These are phyloP conservation scores for Arbutus unedo DNA, from an alignment of 148 eudicot genomes.

Conservation along the genomic window DNA sequence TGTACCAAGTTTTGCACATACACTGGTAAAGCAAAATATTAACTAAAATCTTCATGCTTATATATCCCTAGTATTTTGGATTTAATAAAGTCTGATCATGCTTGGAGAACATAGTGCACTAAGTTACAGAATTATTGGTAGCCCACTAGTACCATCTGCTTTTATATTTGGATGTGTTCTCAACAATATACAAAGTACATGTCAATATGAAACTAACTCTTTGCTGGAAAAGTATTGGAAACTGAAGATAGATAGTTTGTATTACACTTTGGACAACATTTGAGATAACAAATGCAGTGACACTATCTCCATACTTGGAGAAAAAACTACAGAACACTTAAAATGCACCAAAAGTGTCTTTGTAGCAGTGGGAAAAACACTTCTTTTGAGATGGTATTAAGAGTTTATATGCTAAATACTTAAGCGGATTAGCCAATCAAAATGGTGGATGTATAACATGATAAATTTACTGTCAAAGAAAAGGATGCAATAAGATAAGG, in stretches of 20 bases:
- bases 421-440: background rate
- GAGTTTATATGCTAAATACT: background rate
- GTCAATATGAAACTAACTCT: background rate
- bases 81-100: conserved; percentile 1
- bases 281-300: too few species aligned
- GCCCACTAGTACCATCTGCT: background rate
- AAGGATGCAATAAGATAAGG: background rate
- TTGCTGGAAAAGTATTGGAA: background rate
- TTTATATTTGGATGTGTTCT: background rate
- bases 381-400: background rate
- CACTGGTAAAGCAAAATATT: background rate
- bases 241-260: background rate
- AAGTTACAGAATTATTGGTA: background rate
- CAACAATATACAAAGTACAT: background rate
- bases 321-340: too few species aligned
- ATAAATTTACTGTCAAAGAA: background rate
- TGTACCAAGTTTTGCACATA: background rate
- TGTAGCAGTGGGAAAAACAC: background rate
- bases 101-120: background rate
- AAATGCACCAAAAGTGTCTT: background rate
- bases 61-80: background rate
- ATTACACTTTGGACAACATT: background rate
- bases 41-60: too few species aligned
- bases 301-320: background rate
- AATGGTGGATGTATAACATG: background rate